Base-by-base conservation (phyloP, 805 yeast genomes). In the Ogataea thermomethanolica region DNA sequence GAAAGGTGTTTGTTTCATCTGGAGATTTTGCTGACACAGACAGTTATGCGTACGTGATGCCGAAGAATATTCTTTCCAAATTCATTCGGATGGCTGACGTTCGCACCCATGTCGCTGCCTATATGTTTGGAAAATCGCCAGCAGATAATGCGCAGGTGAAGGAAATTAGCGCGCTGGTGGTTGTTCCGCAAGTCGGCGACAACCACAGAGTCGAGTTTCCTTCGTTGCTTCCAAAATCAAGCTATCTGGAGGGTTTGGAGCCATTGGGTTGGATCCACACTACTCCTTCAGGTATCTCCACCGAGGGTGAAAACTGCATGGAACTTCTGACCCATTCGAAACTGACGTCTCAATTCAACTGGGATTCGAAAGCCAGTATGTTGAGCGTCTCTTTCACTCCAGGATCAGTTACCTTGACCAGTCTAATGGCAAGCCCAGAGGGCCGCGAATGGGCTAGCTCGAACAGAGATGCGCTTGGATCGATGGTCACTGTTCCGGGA, bases 251-350 rank as follows among this genome's bases (percentile, higher is more conserved):
- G n/a, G 84, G 76, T 1, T 59, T 87, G 25, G 90, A 88, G 54
- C 75, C 93, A 5, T 61, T 93, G 12, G 99, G 99, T 1, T 86
- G 96, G 95, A 74, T 93, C n/a, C 97, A 91, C 58, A 86, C 97
- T 0, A 88, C 83, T 58, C 71, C 83, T 1, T 76, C 75, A 13
- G 95, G 85, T 27, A 49, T 72, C 12, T 53, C 56, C 8, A 52
- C 40, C 5, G 74, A 75, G 35, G 68, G 71, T 37, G 73, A 90
- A 66, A 67, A 84, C 5, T 79, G 96, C 0, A 64, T 72, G 25
- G 97, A 91, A 49, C 76, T 87, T 11, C 71, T 84, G 2, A 73
- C 78, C 0, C 84, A 80, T 40, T 67, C 79, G 4, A 62, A 67
- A 20, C 43, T 68, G 24, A 66, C 72, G 13, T 52, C 59, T 2